Percentiles rank a stretch among this genome's conserved stretches.
Evolutionary conservation across 2,329 filamentous ascomycete species (phyloP).

Genomic region (Xenosphaeropsis pyriputrescens): DNA sequence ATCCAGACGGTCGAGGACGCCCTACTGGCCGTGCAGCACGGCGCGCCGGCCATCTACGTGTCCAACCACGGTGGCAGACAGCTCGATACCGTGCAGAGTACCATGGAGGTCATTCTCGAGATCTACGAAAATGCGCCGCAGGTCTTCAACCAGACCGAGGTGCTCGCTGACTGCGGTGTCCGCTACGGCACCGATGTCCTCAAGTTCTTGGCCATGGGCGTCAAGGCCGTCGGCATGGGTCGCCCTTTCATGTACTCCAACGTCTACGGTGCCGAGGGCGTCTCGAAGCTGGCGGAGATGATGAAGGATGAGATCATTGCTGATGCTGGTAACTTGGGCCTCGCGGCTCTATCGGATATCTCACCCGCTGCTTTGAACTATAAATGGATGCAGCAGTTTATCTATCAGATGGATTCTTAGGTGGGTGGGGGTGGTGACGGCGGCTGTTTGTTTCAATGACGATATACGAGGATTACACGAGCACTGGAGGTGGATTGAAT

Average conservation of each 20-base stretch:
- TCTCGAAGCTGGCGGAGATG: constrained; percentile 28
- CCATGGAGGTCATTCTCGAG: constrained; percentile 40
- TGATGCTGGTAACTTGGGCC: too few species aligned
- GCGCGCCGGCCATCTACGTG: constrained; percentile 44
- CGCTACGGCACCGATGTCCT: constrained; percentile 40
- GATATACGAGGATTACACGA: too few species aligned
- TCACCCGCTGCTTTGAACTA: too few species aligned
- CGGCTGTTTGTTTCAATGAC: too few species aligned
- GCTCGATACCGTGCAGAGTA: constrained; percentile 42
- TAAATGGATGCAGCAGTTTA: too few species aligned
- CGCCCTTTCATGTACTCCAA: constrained; percentile 26
- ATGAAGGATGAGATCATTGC: constrained; percentile 30
- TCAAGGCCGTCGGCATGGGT: constrained; percentile 46
- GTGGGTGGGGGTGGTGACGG: too few species aligned
- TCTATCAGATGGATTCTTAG: too few species aligned
- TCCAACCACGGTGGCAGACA: constrained; percentile 42
- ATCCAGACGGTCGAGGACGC: constrained; percentile 42
- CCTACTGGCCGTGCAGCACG: constrained; percentile 38
- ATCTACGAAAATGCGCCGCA: constrained; percentile 25
- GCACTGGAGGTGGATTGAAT: too few species aligned
- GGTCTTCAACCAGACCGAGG: constrained; percentile 18
- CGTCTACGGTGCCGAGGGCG: constrained; percentile 29
- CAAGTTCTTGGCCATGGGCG: constrained; percentile 45
- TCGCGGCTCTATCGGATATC: too few species aligned
- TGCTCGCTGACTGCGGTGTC: constrained; percentile 47